Evolutionary conservation across 495 filamentous ascomycete genomes (phyloP).

Genomic region (Penicillium canariense): DNA sequence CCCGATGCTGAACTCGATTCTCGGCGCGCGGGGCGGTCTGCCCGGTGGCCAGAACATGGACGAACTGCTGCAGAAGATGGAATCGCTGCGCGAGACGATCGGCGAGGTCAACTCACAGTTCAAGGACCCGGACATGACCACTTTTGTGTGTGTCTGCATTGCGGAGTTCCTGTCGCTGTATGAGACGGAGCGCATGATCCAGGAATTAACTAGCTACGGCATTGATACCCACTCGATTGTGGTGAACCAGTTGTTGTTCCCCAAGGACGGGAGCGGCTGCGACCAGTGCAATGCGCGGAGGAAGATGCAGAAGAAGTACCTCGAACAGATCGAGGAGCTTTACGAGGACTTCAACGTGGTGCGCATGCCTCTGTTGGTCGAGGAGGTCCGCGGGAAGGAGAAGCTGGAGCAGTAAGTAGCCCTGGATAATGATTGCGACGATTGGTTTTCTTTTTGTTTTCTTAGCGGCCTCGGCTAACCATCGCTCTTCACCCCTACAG

Average conservation of each 20-base stretch:
- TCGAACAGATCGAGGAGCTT: conserved; percentile 97
- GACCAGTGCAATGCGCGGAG: conserved; percentile 93
- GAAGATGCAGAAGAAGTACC: conserved; percentile 99
- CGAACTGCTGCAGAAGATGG: conserved; percentile 92
- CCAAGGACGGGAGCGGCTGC: conserved; percentile 79
- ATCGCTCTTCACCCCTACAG: conserved; percentile 30
- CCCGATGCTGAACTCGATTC: conserved; percentile 89
- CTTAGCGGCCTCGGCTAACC: conserved; percentile 15
- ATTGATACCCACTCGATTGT: conserved; percentile 98
- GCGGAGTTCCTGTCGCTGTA: conserved; percentile 96
- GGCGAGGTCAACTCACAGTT: conserved; percentile 96
- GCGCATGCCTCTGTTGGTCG: conserved; percentile 90
- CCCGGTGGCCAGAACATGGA: conserved; percentile 89
- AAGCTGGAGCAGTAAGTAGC: conserved; percentile 70
- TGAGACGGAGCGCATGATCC: conserved; percentile 99
- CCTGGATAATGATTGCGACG: neutral
- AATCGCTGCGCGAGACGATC: conserved; percentile 87
- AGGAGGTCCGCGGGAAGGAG: conserved; percentile 95
- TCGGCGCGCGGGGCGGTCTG: conserved; percentile 76
- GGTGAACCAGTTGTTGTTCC: conserved; percentile 96
- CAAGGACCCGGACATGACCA: conserved; percentile 93
- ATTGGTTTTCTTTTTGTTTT: neutral
- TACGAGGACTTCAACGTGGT: conserved; percentile 99
- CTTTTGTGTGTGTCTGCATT: conserved; percentile 98
- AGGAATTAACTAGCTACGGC: conserved; percentile 87